Conservation (phyloP, 1,284 basidiomycete species). For the Entoloma clypeatum region DNA sequence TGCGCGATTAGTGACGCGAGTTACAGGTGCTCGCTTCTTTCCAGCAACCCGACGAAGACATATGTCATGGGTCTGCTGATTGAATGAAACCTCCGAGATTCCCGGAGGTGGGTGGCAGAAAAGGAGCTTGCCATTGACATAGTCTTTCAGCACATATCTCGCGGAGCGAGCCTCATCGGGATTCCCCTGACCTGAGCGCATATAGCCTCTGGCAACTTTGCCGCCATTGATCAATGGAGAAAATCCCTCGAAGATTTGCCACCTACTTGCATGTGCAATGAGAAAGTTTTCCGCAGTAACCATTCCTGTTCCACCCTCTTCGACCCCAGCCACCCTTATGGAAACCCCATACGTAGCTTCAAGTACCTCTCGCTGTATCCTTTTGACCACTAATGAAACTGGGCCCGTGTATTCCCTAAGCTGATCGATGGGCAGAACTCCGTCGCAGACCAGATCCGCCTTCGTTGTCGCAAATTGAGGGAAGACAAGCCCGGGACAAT, state of each 20-base stretch:
- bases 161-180: conserved; percentile 96
- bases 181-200: conserved; percentile 92
- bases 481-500: conserved; percentile 98
- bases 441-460: conserved; percentile 95
- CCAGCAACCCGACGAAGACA: conserved; percentile 57
- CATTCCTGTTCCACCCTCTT: conserved; percentile 84
- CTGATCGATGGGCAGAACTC: conserved; percentile 97
- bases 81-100: conserved; percentile 71
- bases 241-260: conserved; percentile 1
- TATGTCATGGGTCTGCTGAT: conserved; percentile 65
- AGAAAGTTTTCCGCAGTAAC: conserved; percentile 84
- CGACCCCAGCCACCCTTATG: conserved; percentile 63
- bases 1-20: conserved; percentile 78
- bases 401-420: conserved; percentile 94
- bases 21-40: conserved; percentile 83
- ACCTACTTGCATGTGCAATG: conserved; percentile 87
- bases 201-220: conserved; percentile 89
- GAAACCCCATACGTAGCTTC: conserved; percentile 88
- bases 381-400: conserved; percentile 71
- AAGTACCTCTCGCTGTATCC: conserved; percentile 83
- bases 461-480: conserved; percentile 97
- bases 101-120: conserved; percentile 88
- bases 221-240: conserved; percentile 1
- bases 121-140: conserved; percentile 91
- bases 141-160: conserved; percentile 94